Conservation (phyloP, 129 eudicot species). For the Artemisia annua region DNA sequence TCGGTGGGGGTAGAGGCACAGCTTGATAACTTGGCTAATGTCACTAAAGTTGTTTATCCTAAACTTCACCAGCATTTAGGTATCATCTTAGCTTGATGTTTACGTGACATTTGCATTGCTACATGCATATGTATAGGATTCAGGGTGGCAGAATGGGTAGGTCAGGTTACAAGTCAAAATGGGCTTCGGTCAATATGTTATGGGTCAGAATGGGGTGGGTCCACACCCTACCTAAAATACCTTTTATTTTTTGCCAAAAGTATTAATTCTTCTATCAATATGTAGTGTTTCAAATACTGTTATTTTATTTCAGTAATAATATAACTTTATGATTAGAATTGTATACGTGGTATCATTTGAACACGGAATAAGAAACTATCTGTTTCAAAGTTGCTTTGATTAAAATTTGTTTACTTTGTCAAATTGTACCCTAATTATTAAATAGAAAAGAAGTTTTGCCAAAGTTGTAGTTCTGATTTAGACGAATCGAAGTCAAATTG, state of each 20-base stretch:
- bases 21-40: slow-evolving; percentile 56
- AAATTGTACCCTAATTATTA: neutral
- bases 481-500: neutral
- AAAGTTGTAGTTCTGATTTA: neutral
- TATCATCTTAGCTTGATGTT: slow-evolving; percentile 21
- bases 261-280: neutral
- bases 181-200: neutral
- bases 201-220: neutral
- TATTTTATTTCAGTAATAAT: too few species aligned
- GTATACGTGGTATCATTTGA: neutral
- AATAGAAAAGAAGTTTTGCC: neutral
- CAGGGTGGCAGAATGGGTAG: neutral
- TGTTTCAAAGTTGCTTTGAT: neutral
- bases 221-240: neutral
- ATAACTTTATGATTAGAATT: too few species aligned
- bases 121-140: neutral
- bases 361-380: neutral
- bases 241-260: neutral
- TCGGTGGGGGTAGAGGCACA: slow-evolving; percentile 79
- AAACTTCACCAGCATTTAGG: slow-evolving; percentile 87
- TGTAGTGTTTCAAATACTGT: neutral
- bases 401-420: neutral
- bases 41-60: slow-evolving; percentile 73
- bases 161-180: neutral
- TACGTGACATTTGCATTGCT: neutral